Conservation (phyloP, 2,329 filamentous ascomycete genomes). For the Phyllosticta citriasiana region DNA sequence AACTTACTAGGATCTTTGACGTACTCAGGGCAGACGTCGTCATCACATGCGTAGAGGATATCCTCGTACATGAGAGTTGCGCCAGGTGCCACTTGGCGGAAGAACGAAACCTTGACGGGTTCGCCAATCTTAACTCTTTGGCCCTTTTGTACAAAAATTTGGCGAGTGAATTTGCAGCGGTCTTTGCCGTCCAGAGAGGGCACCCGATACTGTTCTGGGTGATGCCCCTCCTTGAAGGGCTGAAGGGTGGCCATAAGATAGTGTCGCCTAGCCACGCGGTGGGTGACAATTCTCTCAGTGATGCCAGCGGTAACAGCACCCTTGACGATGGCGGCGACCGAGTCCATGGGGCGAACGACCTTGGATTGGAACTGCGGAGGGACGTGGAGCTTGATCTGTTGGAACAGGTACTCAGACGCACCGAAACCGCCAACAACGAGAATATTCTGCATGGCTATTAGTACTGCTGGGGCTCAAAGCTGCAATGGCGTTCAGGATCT, state of each 20-base stretch:
- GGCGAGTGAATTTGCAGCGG: conserved; percentile 94
- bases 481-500: conserved; percentile 14
- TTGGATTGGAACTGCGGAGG: conserved; percentile 97
- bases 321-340: conserved; percentile 96
- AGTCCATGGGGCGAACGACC: conserved; percentile 97
- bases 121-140: conserved; percentile 99
- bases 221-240: conserved; percentile 97
- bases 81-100: conserved; percentile 92
- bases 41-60: conserved; percentile 93
- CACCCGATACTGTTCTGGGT: conserved; percentile 95
- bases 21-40: conserved; percentile 96
- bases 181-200: conserved; percentile 95
- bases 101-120: conserved; percentile 97
- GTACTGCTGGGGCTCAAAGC: not conserved
- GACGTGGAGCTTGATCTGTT: conserved; percentile 97
- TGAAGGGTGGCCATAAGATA: conserved; percentile 99
- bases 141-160: conserved; percentile 98
- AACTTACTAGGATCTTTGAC: conserved; percentile 97
- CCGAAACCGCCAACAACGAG: conserved; percentile 96
- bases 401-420: conserved; percentile 97
- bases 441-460: conserved; percentile 54
- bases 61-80: conserved; percentile 99
- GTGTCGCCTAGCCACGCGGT: conserved; percentile 91
- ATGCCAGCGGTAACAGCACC: conserved; percentile 96
- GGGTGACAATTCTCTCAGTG: conserved; percentile 91